These are phyloP conservation scores for Exobasidium rhododendri DNA, from an alignment of 1,284 basidiomycete genomes.

Conservation along the genomic window DNA sequence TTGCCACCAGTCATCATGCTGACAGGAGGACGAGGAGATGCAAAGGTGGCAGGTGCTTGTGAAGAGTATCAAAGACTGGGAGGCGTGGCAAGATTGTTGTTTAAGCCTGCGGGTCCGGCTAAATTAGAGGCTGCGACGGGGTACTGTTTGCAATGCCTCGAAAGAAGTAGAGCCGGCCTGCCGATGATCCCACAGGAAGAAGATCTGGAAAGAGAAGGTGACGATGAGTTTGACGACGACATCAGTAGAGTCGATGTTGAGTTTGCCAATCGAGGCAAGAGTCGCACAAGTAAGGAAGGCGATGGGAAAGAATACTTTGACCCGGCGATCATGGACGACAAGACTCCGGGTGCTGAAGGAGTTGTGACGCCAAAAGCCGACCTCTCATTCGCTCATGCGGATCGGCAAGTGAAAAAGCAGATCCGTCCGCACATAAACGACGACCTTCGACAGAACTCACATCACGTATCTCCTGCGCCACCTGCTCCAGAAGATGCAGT, in stretches of 20 bases:
- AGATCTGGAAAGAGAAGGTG: slow-evolving; percentile 23
- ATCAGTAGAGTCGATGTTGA: too few species aligned
- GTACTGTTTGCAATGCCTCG: slow-evolving; percentile 67
- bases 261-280: not conserved
- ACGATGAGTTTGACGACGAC: too few species aligned
- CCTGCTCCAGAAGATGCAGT: slow-evolving; percentile 19
- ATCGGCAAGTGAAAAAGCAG: slow-evolving; percentile 5
- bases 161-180: slow-evolving; percentile 33
- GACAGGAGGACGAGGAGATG: slow-evolving; percentile 68
- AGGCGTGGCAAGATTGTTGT: slow-evolving; percentile 77
- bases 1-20: slow-evolving; percentile 70
- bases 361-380: not conserved
- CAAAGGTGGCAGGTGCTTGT: slow-evolving; percentile 63
- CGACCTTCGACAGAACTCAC: slow-evolving; percentile 5
- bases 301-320: not conserved
- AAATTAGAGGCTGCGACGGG: slow-evolving; percentile 69
- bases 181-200: slow-evolving; percentile 29
- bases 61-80: slow-evolving; percentile 74
- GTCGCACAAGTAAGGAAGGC: not conserved
- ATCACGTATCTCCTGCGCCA: slow-evolving; percentile 46
- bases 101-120: slow-evolving; percentile 83
- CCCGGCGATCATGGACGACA: not conserved
- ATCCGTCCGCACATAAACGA: slow-evolving; percentile 16
- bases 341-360: slow-evolving; percentile 1
- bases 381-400: not conserved